These are phyloP conservation scores for Intubia oerlemansii DNA, from an alignment of 2,329 filamentous ascomycete genomes.

Conservation along the genomic window DNA sequence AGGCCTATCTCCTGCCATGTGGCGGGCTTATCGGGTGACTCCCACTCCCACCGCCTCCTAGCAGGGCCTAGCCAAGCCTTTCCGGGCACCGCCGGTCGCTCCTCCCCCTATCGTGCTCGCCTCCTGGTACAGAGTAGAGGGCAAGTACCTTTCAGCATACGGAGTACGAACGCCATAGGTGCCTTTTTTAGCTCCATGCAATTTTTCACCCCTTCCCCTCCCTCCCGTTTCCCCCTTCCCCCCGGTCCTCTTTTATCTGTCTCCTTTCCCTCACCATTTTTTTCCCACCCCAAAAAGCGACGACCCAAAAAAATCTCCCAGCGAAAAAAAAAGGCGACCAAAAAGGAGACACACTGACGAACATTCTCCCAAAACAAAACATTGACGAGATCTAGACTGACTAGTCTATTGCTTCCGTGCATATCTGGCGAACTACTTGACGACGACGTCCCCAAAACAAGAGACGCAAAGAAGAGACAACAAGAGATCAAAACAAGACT, in stretches of 20 bases:
- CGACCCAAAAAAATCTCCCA: slow-evolving; percentile 2
- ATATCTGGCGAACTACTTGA: too few relatives aligned
- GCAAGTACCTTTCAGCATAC: not conserved
- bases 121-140: not conserved
- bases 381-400: slow-evolving; percentile 1
- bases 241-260: slow-evolving; percentile 1
- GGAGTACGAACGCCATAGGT: not conserved
- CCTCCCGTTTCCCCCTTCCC: slow-evolving; percentile 1
- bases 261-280: slow-evolving; percentile 2
- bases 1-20: too few relatives aligned
- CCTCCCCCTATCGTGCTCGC: too few relatives aligned
- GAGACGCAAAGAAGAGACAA: slow-evolving; percentile 1
- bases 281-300: slow-evolving; percentile 2
- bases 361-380: not conserved
- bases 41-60: too few relatives aligned
- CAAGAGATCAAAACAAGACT: not conserved
- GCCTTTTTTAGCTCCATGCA: slow-evolving; percentile 5
- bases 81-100: too few relatives aligned
- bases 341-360: too few relatives aligned
- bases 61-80: not conserved
- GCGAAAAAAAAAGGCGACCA: too few relatives aligned
- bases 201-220: slow-evolving; percentile 2
- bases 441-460: not conserved
- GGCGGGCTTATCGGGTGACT: too few relatives aligned
- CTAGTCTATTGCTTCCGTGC: not conserved